A percentile compares a stretch with the other conserved stretches of the same genome.
Conservation (phyloP, 176 grass and related monocot genomes). For the Zea mays region Zm-B73-REFERENCE-NAM-5.0 NC_050104.1:153163501-153164000, state of each 20-base stretch:
- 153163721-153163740: not conserved
- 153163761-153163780: not conserved
- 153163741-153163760: not conserved
- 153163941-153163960: not conserved
- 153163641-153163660: too few relatives aligned
- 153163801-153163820: conserved; percentile 12
- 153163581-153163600: too few relatives aligned
- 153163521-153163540: too few relatives aligned
- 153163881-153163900: conserved; percentile 5
- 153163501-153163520: too few relatives aligned
- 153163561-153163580: too few relatives aligned
- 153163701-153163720: too few relatives aligned
- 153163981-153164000: not conserved
- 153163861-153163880: conserved; percentile 5
- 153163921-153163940: not conserved
- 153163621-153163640: too few relatives aligned
- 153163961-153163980: conserved; percentile 1
- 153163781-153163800: not conserved
- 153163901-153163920: not conserved
- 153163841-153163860: conserved; percentile 11
- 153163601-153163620: too few relatives aligned
- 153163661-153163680: too few relatives aligned
- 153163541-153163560: too few relatives aligned
- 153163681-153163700: too few relatives aligned
- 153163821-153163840: conserved; percentile 24